phyloP scores from a whole-genome alignment of 169 alveolate genomes.

The Neospora caninum region DNA sequence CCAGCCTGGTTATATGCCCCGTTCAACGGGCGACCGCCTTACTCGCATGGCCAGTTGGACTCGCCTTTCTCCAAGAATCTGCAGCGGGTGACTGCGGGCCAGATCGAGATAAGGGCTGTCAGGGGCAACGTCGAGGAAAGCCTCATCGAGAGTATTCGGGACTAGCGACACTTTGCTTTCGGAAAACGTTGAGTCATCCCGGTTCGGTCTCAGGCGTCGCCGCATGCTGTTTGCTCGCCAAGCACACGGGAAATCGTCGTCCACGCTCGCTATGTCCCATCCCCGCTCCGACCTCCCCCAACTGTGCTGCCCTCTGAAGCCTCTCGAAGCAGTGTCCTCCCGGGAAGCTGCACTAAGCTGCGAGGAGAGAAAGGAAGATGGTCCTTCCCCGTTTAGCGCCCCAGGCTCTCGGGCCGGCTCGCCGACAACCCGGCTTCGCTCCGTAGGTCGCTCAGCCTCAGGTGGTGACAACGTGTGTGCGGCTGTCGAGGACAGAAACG shows the following conservation, averaged over 20 bases:
- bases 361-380: too few species aligned
- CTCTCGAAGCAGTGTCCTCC: background rate
- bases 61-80: background rate
- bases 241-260: background rate
- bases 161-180: background rate
- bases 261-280: background rate
- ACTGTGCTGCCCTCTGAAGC: background rate
- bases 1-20: too few species aligned
- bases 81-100: background rate
- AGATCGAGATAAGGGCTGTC: conserved; percentile 6
- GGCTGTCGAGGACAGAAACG: too few species aligned
- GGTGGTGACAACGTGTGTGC: too few species aligned
- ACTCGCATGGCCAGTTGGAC: conserved; percentile 46
- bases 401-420: too few species aligned
- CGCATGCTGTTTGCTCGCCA: background rate
- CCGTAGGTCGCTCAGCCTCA: too few species aligned
- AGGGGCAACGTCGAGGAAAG: background rate
- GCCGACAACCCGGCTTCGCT: too few species aligned
- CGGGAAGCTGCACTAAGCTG: too few species aligned
- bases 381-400: too few species aligned
- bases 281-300: background rate
- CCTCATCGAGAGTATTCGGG: conserved; percentile 5
- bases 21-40: background rate
- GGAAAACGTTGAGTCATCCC: background rate
- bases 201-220: background rate